Evolutionary conservation across 2,329 filamentous ascomycete species (phyloP), one percentile per base, ranked within the genome.

Genomic region (Aureobasidium sp.): DNA sequence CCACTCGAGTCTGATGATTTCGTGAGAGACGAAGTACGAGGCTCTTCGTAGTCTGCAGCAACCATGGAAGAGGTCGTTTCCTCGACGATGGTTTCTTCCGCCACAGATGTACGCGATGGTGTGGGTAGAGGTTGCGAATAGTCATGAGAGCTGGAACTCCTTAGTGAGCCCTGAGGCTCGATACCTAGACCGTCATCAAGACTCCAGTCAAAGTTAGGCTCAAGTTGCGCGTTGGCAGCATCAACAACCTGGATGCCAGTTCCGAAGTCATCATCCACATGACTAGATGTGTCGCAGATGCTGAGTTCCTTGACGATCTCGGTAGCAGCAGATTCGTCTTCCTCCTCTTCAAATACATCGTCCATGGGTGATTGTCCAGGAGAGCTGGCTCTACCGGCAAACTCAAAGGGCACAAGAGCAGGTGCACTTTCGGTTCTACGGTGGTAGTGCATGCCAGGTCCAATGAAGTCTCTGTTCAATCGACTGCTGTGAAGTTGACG

Each of bases 321-420:
- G 27, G 11, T 49, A 59, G 71, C 70, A 57, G 73, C 71, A 17
- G 75, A 75, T 11, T 81, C 77, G 61, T 88, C 84, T 58, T 90
- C 87, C 24, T 90, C 87, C 61, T 91, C 88, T 64, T 93, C 88
- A 58, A 91, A 93, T 1, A 93, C 88, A 64, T 91, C 88, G 0
- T 84, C 86, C 86, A 93, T 90, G 0, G 84, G 84, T 0, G 84
- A 83, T 59, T 79, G 60, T 8, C 63, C 60, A 7, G 62, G 60
- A 12, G 63, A 63, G 19, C 60, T 59, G 17, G 57, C 57, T 17
- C 64, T 61, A 19, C 27, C 44, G 34, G 22, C 21, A 24, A 62
- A 57, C 53, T 90, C 86, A 61, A 91, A 91, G 0, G 86, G 84
- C 11, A 81, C 82, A 68, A 90, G 79, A 61, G 88, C 86, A 3